Conservation (phyloP, 2,329 filamentous ascomycete species). For the Sclerotinia subarctica region DNA sequence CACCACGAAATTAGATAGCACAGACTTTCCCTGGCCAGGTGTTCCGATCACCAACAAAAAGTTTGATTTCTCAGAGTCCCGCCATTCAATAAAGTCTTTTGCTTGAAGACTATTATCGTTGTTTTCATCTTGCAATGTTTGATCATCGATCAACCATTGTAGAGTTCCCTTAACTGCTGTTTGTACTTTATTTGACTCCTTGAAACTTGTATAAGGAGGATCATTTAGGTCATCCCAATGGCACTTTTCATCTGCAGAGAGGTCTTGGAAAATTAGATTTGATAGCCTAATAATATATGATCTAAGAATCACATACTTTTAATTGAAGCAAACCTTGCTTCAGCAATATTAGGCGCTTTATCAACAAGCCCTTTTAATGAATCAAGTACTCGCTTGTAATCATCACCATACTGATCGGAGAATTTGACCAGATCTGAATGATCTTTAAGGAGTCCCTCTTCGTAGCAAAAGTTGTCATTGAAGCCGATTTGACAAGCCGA, state of each 20-base stretch:
- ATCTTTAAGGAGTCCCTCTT: not conserved
- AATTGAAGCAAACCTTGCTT: not conserved
- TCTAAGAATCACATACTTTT: not conserved
- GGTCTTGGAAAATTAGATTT: not conserved
- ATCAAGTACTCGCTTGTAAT: not conserved
- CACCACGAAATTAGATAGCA: not conserved
- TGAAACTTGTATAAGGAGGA: not conserved
- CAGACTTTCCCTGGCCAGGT: not conserved
- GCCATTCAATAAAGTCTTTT: not conserved
- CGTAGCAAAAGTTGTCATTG: not conserved
- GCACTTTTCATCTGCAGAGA: not conserved
- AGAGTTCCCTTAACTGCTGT: not conserved
- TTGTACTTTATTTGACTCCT: not conserved
- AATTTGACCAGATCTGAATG: not conserved
- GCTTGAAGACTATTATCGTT: not conserved
- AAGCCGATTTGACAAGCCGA: not conserved
- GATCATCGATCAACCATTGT: not conserved
- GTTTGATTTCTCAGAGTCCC: not conserved
- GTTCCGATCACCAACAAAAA: not conserved
- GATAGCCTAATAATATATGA: not conserved
- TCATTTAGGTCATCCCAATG: not conserved
- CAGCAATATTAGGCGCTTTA: not conserved
- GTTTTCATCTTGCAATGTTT: not conserved
- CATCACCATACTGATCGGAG: not conserved
- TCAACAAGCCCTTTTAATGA: not conserved